Base-by-base conservation (phyloP, 768 basidiomycete genomes). In the Phanerochaete sordida region DNA sequence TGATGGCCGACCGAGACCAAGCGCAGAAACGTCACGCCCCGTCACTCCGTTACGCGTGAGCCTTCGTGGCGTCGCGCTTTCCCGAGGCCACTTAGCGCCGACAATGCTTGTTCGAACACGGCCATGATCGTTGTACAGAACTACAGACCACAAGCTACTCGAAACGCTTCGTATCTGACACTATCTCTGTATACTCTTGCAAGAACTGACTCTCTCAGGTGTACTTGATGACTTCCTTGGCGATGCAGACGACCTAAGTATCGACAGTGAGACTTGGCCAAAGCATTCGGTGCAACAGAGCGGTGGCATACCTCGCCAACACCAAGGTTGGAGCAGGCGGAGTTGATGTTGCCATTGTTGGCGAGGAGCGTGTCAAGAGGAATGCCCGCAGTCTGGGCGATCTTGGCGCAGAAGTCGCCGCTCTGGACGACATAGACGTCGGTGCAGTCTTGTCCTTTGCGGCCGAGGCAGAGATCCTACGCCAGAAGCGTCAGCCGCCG, bases 291-390 rank as follows among this genome's bases (percentile, higher is more conserved):
- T 19, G 27, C 21, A 46, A 19, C 39, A 19, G 19, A 11, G 39
- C 39, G 4, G 19, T 12, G 24, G 27, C 47, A 8, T 26, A 88
- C 87, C 79, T 88, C 85, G 51, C 76, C 79, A 58, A 79, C 69
- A 71, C 83, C 83, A 56, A 88, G 77, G 73, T 86, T 86, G 33
- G 69, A 70, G 73, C 85, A 86, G 7, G 33, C 65, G 9, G 62
- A 57, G 69, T 84, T 73, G 57, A 90, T 69, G 66, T 89, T 85
- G 2, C 84, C 87, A 74, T 90, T 90, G 76, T 90, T 88, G 30
- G 75, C 66, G 61, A 76, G 68, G 24, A 91, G 74, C 23, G 79
- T 80, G 39, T 64, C 75, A 63, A 76, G 61, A 50, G 77, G 66
- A 60, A 86, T 80, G 28, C 74, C 75, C 59, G 78, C 77, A 24